Evolutionary conservation across 2,329 filamentous ascomycete genomes (phyloP).

Genomic region (Cadophora luteo-olivacea): DNA sequence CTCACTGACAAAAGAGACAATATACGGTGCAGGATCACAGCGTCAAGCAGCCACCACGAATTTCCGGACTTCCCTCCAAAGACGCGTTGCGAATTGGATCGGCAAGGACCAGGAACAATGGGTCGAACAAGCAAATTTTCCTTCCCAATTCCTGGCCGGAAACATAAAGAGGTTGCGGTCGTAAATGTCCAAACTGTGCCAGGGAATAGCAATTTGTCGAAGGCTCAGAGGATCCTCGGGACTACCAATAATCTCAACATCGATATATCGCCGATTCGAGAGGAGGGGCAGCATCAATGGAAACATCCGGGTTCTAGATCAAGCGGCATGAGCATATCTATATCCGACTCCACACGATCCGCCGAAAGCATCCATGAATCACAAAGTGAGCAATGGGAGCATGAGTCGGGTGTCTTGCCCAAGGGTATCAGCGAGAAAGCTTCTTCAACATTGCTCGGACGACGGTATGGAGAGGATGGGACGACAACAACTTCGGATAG

Average conservation of each 20-base stretch:
- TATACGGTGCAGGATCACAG: constrained; percentile 19
- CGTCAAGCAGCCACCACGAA: constrained; percentile 10
- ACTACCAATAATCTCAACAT: constrained; percentile 55
- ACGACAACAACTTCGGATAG: constrained; percentile 45
- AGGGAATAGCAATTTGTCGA: constrained; percentile 35
- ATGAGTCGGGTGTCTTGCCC: constrained; percentile 37
- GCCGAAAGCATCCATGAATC: constrained; percentile 35
- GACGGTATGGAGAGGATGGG: constrained; percentile 47
- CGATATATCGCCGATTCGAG: constrained; percentile 37
- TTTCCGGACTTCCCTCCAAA: not conserved
- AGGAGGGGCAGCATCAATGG: constrained; percentile 34
- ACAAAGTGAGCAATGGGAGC: constrained; percentile 36
- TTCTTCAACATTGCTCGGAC: constrained; percentile 53
- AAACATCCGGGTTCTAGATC: constrained; percentile 42
- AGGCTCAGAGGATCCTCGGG: constrained; percentile 44
- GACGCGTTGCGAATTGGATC: not conserved
- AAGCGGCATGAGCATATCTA: constrained; percentile 50
- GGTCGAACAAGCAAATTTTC: constrained; percentile 46
- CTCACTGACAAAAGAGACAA: constrained; percentile 8
- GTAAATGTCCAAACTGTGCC: not conserved
- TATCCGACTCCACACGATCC: constrained; percentile 44
- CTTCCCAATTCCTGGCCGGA: constrained; percentile 46
- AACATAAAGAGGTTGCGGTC: constrained; percentile 24
- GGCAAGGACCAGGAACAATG: constrained; percentile 36
- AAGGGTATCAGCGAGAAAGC: constrained; percentile 48